Percentiles rank a stretch among this genome's conserved stretches.
Conservation (phyloP, 352 stramenopile genomes). For the Phytophthora kernoviae region DNA sequence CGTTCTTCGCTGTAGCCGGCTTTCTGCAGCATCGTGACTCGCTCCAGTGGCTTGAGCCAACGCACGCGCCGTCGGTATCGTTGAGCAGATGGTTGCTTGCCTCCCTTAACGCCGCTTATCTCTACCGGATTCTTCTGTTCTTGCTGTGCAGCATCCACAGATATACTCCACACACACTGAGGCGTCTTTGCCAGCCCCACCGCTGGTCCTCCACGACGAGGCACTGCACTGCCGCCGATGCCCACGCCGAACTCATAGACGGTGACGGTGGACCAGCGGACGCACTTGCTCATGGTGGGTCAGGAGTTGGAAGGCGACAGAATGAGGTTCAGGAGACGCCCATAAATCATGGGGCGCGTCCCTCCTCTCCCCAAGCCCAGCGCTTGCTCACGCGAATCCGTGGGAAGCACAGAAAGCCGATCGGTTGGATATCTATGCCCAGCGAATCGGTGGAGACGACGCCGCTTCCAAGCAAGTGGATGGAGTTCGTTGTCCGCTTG, state of each 20-base stretch:
- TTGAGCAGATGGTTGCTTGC: not conserved
- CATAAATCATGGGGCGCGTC: conserved; percentile 11
- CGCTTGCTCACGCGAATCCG: too few relatives aligned
- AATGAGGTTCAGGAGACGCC: conserved; percentile 16
- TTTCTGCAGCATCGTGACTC: conserved; percentile 45
- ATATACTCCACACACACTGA: conserved; percentile 26
- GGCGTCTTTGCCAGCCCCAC: conserved; percentile 39
- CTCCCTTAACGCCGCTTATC: not conserved
- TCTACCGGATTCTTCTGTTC: not conserved
- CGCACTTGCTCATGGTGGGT: conserved; percentile 18
- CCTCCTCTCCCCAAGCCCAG: too few relatives aligned
- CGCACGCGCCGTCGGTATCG: conserved; percentile 17
- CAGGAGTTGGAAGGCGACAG: not conserved
- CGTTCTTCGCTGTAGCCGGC: conserved; percentile 53
- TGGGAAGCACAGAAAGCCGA: not conserved
- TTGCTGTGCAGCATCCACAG: conserved; percentile 24
- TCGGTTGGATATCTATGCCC: not conserved
- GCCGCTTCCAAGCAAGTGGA: too few relatives aligned
- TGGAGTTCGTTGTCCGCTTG: too few relatives aligned
- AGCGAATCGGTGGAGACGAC: too few relatives aligned
- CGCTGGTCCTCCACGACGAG: conserved; percentile 47
- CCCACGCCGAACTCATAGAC: conserved; percentile 63
- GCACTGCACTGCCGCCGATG: conserved; percentile 48
- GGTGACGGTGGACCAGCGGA: conserved; percentile 57
- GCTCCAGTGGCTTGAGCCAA: conserved; percentile 43